Evolutionary conservation across 106 monocot genomes (phyloP).

Genomic region (Dactylorhiza incarnata): DNA sequence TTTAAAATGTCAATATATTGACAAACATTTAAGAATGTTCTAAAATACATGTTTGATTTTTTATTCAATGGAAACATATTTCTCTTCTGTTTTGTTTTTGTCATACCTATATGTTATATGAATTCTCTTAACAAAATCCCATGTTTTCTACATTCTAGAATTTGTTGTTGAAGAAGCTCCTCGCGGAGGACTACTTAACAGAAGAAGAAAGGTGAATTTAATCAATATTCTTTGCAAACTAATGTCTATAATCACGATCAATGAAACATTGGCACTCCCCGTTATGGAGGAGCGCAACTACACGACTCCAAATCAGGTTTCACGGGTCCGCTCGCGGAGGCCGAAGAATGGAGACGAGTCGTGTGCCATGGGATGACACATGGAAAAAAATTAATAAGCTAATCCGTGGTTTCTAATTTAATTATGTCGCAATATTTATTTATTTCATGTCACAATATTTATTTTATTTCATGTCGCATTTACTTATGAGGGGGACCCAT

Average conservation of each 20-base stretch:
- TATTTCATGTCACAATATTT: too few species aligned
- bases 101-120: not conserved
- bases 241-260: not conserved
- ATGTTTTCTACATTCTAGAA: slow-evolving; percentile 36
- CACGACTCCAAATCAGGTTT: too few species aligned
- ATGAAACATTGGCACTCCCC: not conserved
- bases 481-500: too few species aligned
- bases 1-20: not conserved
- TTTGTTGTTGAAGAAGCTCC: slow-evolving; percentile 75
- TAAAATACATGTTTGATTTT: not conserved
- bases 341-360: too few species aligned
- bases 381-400: too few species aligned
- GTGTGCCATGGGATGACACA: too few species aligned
- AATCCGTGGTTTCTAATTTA: too few species aligned
- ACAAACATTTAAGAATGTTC: not conserved
- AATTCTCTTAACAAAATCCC: not conserved
- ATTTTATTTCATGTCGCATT: too few species aligned
- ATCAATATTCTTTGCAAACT: not conserved
- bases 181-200: slow-evolving; percentile 62
- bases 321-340: too few species aligned
- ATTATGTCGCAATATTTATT: too few species aligned
- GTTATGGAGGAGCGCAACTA: too few species aligned
- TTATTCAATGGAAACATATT: not conserved
- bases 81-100: not conserved
- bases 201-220: slow-evolving; percentile 78